Base-by-base conservation (phyloP, 306 rosid genomes). In the Phaseolus lunatus region DNA sequence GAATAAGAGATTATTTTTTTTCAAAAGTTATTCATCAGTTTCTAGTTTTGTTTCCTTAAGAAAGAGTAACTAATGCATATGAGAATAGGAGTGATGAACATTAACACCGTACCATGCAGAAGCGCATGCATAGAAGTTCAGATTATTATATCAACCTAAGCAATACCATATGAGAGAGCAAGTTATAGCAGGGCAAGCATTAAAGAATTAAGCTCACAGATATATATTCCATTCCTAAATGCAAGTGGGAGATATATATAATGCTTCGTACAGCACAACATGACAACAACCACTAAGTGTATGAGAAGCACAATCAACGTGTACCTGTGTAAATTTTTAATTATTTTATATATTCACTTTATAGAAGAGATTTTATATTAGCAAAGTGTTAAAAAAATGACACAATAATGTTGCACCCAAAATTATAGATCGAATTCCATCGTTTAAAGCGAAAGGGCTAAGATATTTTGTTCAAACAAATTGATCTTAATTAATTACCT, bases 181-280 rank as follows among this genome's bases (percentile, higher is more conserved):
- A 59, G 22, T 2, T 59, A 31, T 23, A 65, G 14, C 18, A 2
- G 12, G 7, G 16, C 20, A 52, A 33, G 19, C 16, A 29, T 29
- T 57, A 35, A 63, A 41, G 26, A 52, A 74, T 59, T 50, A 5
- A 61, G 24, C 61, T 47, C 44, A 79, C 68, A 16, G 24, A 43
- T 15, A 44, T 31, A 24, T 31, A n/a, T n/a, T n/a, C n/a, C n/a
- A n/a, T 65, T 80, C 67, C 66, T 70, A 72, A 84, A 62, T 70
- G 75, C 75, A 70, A 82, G 82, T 71, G 67, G 84, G 24, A 44
- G 18, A 48, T 54, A 54, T 81, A 68, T 63, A 62, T 39, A 39
- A 66, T 15, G 53, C 13, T 80, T 37, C 54, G 35, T 72, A 15
- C 69, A 56, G 56, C 63, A 39, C 16, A 22, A 2, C 29, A 67